These are phyloP conservation scores for Acer negundo DNA, from an alignment of 345 rosid species.

Conservation along the genomic window DNA sequence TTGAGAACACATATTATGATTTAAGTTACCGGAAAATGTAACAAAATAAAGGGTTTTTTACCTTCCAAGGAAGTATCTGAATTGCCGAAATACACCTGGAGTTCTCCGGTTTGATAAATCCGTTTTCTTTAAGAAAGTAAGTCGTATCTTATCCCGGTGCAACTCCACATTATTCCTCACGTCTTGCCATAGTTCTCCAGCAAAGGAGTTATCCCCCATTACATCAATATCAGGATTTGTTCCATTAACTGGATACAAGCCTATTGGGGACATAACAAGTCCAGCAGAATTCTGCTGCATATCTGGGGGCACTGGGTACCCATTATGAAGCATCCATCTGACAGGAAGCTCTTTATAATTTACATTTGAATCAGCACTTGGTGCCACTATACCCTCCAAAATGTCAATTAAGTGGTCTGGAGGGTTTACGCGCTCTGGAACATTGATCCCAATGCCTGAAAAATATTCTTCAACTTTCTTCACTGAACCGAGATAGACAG, in stretches of 20 bases:
- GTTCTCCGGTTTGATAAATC: slow-evolving; percentile 75
- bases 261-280: slow-evolving; percentile 21
- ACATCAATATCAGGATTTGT: slow-evolving; percentile 24
- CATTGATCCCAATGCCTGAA: slow-evolving; percentile 67
- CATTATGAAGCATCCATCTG: slow-evolving; percentile 92
- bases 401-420: slow-evolving; percentile 91
- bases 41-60: slow-evolving; percentile 21
- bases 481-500: slow-evolving; percentile 82
- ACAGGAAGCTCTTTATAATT: slow-evolving; percentile 71
- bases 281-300: slow-evolving; percentile 49
- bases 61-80: slow-evolving; percentile 90
- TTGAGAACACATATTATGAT: not conserved
- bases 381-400: slow-evolving; percentile 75
- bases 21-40: not conserved
- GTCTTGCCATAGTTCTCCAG: slow-evolving; percentile 87
- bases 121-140: slow-evolving; percentile 59
- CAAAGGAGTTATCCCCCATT: slow-evolving; percentile 62
- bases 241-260: slow-evolving; percentile 28
- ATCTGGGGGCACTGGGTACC: slow-evolving; percentile 71
- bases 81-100: slow-evolving; percentile 65
- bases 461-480: slow-evolving; percentile 84
- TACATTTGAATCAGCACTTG: slow-evolving; percentile 47
- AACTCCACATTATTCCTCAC: slow-evolving; percentile 59
- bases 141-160: slow-evolving; percentile 65
- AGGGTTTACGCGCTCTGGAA: slow-evolving; percentile 90